These are phyloP conservation scores for Magnolia sinica DNA, from an alignment of 164 flowering plant species.

Conservation along the genomic window DNA sequence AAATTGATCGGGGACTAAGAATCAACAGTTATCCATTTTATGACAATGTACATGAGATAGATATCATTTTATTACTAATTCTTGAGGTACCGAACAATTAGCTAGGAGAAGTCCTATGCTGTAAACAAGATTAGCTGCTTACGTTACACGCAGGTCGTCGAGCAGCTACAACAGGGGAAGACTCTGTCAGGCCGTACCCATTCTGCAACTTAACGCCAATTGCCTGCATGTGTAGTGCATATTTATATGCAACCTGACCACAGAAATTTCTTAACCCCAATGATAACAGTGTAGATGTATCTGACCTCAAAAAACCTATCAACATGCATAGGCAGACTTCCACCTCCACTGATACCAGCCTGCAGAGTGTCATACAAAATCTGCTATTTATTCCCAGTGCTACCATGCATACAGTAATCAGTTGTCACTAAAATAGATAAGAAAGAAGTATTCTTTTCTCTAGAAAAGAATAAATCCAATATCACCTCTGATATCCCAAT, in stretches of 20 bases:
- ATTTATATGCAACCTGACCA: neutral
- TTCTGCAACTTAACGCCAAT: conserved; percentile 74
- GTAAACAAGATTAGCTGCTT: conserved; percentile 20
- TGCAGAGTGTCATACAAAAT: conserved; percentile 25
- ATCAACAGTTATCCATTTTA: too few relatives aligned
- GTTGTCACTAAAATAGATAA: neutral
- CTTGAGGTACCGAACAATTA: neutral
- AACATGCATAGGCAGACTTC: conserved; percentile 75
- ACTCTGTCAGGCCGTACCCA: conserved; percentile 92
- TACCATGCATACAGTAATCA: neutral
- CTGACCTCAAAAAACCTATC: conserved; percentile 91
- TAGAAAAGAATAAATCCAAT: neutral
- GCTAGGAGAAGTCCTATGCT: neutral
- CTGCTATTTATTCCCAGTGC: neutral
- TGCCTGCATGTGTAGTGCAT: conserved; percentile 46
- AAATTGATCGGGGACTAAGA: neutral
- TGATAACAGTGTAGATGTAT: neutral
- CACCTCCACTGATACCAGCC: conserved; percentile 98
- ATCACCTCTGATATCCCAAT: conserved; percentile 86
- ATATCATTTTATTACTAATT: neutral
- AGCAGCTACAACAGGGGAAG: conserved; percentile 83
- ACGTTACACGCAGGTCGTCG: conserved; percentile 61
- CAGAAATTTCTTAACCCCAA: neutral
- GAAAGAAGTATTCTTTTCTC: neutral
- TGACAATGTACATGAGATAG: neutral